Evolutionary conservation across 2,329 filamentous ascomycete species (phyloP).

Genomic region (Penicillium sclerotigenum): DNA sequence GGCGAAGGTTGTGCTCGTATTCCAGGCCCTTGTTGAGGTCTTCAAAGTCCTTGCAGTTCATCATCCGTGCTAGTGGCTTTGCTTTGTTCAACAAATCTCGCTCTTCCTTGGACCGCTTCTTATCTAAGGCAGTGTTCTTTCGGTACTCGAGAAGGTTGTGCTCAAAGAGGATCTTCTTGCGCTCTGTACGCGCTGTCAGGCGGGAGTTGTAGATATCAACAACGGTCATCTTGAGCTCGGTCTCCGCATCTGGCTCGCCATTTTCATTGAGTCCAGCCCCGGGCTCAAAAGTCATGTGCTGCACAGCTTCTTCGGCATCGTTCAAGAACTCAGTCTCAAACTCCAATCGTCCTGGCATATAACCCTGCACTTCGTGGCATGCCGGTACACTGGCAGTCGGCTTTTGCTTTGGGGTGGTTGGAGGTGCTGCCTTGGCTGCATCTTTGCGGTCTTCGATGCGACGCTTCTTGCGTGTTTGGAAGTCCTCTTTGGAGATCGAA

Average conservation of each 20-base stretch:
- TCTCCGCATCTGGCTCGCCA: slow-evolving; percentile 86
- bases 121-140: slow-evolving; percentile 84
- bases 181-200: slow-evolving; percentile 82
- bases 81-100: slow-evolving; percentile 85
- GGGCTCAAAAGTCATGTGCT: slow-evolving; percentile 97
- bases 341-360: slow-evolving; percentile 95
- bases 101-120: slow-evolving; percentile 95
- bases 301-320: slow-evolving; percentile 95
- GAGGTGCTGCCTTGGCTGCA: slow-evolving; percentile 75
- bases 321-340: slow-evolving; percentile 98
- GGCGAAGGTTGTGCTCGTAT: slow-evolving; percentile 85
- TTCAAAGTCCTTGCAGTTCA: slow-evolving; percentile 90
- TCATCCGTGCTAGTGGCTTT: slow-evolving; percentile 94
- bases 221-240: slow-evolving; percentile 94
- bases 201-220: slow-evolving; percentile 98
- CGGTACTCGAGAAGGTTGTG: slow-evolving; percentile 90
- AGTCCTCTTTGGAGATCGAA: slow-evolving; percentile 81
- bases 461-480: slow-evolving; percentile 87
- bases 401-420: slow-evolving; percentile 86
- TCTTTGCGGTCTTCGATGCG: slow-evolving; percentile 91
- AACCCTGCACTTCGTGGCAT: slow-evolving; percentile 97
- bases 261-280: slow-evolving; percentile 91
- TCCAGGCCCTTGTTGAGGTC: slow-evolving; percentile 78
- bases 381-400: slow-evolving; percentile 92
- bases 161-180: slow-evolving; percentile 96